Base-by-base conservation (phyloP, 2,329 filamentous ascomycete genomes). In the Alternaria infectoria region DNA sequence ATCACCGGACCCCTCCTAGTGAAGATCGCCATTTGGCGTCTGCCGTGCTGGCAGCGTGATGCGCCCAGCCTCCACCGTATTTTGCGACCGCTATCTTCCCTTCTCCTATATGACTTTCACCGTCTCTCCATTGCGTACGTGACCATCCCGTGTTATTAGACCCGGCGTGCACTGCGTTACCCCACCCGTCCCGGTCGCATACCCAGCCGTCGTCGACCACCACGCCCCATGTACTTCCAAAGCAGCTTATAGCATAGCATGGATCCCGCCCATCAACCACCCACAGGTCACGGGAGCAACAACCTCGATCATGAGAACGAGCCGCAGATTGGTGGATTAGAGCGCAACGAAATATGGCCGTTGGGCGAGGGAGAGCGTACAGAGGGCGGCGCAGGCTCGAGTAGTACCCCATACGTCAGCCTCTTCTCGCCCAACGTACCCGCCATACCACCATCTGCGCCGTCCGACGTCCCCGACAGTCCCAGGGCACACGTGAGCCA, bases 351-450 rank as follows among this genome's bases (percentile, higher is more conserved):
- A 58, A 65, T 66, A 57, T 69, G 67, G 68, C 51, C 66, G 19
- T 57, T 61, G 25, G 50, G 51, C 21, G 54, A 69, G 12, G 52
- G 50, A 45, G 61, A 69, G 26, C 54, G 57, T 40, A 61, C 65
- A 44, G 66, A 58, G 50, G 60, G 45, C 51, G 58, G 43, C 54
- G 43, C 47, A 23, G 62, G 56, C 43, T 57, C 63, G 21, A 62
- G 56, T 61, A 68, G 23, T 47, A 50, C 70, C 30, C 66, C 72
- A 30, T 71, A 68, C 52, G 64, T 71, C 61, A 73, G 68, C 46
- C 71, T 76, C 65, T 75, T 79, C 70, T 73, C 77, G 17, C 66
- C 73, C 43, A 60, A 66, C 45, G 51, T 69, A 23, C 65, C 72
- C 15, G 64, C 69, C 6, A 59, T 69, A 47, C 47, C 62, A 30